Evolutionary conservation across 2,329 filamentous ascomycete species (phyloP), one percentile per base, ranked within the genome.

Genomic region (Phialophora verrucosa): DNA sequence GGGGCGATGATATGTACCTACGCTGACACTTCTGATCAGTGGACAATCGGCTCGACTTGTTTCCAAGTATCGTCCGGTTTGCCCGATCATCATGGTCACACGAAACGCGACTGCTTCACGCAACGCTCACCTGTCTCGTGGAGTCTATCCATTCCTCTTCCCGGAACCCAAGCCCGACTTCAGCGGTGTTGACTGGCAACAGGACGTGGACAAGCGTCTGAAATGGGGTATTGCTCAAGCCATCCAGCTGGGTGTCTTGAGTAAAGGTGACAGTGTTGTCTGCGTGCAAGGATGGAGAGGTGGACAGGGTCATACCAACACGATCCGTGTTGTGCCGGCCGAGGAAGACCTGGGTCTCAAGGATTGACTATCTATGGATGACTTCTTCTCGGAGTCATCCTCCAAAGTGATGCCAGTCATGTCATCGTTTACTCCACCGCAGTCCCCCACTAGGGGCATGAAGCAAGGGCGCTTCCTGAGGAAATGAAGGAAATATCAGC

Each of bases 21-120:
- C 11, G 62, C 66, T 71, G 72, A 75, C 35, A 17, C 14, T 66
- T 74, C 69, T 14, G 58, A 64, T 38, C 71, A 89, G 93, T 73
- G 95, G 95, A 77, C 91, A 92, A 76, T 97, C 94, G 72, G 95
- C 95, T 67, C 93, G 95, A 76, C 89, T 98, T 70, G 86, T 98
- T 73, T 96, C 94, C 84, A 99, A 99, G 85, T 99, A 97, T 85
- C 91, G 95, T 77, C 95, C 95, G 59, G 93, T 98, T 71, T 98
- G 94, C 88, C 95, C 95, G 74, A 97, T 99, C 83, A 94, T 99
- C 85, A 98, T 98, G 94, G 91, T 99, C 71, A 97, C 94, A 71
- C 90, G 95, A 75, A 97, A 91, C 79, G 82, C 88, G 57, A 88
- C 87, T 72, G 92, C 95, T 60, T 91, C 93, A 67, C 87, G 95